Base-by-base conservation (phyloP, 2,329 filamentous ascomycete species). In the Claviceps monticola region DNA sequence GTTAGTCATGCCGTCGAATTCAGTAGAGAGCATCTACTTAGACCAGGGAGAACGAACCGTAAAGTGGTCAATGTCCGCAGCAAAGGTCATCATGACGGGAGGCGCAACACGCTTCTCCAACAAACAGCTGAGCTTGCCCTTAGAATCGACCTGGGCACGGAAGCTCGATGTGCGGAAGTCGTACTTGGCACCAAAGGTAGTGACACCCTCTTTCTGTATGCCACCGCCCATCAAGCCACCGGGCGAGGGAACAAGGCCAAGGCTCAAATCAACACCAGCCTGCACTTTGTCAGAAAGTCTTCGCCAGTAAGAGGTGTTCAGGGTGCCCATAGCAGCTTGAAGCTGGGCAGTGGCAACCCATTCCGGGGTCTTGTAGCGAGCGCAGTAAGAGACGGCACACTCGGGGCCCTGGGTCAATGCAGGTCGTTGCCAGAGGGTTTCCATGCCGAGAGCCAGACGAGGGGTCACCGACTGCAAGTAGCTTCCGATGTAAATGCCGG, bases 141-240 rank as follows among this genome's bases (percentile, higher is more conserved):
- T 83, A 63, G 89, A 94, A 72, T 98, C 93, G 61, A 97, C 79
- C 73, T 98, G 93, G 45, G 91, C 93, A 58, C 91, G 83, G 82
- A 96, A 95, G 49, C 88, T 93, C 51, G 88, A 93, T 73, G 89
- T 87, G 65, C 88, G 82, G 81, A 98, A 98, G 68, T 96, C 91
- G 72, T 98, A 98, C 73, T 98, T 98, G 66, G 89, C 88, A 63
- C 91, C 93, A 62, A 97, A 79, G 51, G 90, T 88, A 51, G 94
- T 90, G 55, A 88, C 79, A 52, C 93, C 93, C 69, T 98, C 90
- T 70, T 89, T 91, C 68, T 83, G 80, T 51, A 83, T 67, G 46
- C 82, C 82, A 54, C 77, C 81, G 62, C 88, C 88, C 82, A 93
- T 89, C 70, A 87, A 72, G 56, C 80, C 79, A 50, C 79, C 80